Percentiles rank a stretch among this genome's conserved stretches.
phyloP scores from a whole-genome alignment of 106 monocot species.

The Posidonia australis region DNA sequence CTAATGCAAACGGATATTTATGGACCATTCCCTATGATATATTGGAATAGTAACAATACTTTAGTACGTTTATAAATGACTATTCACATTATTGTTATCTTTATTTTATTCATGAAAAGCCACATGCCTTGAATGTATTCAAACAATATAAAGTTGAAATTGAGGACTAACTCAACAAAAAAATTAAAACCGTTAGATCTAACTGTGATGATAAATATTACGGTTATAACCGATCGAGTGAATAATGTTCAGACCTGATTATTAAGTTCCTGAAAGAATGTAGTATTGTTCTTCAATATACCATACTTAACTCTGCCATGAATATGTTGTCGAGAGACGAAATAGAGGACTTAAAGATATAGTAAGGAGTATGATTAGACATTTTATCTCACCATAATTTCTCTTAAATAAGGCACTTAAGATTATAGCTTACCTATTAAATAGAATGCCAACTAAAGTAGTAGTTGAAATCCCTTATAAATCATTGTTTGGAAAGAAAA shows the following conservation, averaged over 20 bases:
- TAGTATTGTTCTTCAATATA: constrained; percentile 13
- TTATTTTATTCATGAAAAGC: no score
- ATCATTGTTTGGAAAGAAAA: neutral
- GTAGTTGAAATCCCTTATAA: constrained; percentile 10
- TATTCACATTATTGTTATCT: no score
- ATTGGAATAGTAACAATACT: no score
- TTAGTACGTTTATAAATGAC: no score
- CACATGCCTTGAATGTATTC: no score
- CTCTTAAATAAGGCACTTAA: constrained; percentile 5
- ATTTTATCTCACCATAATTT: constrained; percentile 7
- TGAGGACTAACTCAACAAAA: constrained; percentile 9
- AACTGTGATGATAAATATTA: no score
- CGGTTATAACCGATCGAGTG: no score
- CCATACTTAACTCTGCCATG: constrained; percentile 3
- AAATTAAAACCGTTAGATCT: constrained; percentile 10
- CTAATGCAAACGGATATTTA: no score
- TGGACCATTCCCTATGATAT: no score
- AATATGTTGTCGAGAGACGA: constrained; percentile 9
- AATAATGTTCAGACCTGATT: constrained; percentile 10
- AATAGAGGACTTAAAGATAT: no score
- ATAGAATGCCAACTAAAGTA: constrained; percentile 10
- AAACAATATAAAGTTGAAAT: no score
- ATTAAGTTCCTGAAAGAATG: constrained; percentile 5
- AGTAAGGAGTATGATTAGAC: constrained; percentile 13
- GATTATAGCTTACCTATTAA: constrained; percentile 7